Percentiles rank a stretch among this genome's conserved stretches.
phyloP scores from a whole-genome alignment of 495 filamentous ascomycete genomes.

The Xylaria sp. region DNA sequence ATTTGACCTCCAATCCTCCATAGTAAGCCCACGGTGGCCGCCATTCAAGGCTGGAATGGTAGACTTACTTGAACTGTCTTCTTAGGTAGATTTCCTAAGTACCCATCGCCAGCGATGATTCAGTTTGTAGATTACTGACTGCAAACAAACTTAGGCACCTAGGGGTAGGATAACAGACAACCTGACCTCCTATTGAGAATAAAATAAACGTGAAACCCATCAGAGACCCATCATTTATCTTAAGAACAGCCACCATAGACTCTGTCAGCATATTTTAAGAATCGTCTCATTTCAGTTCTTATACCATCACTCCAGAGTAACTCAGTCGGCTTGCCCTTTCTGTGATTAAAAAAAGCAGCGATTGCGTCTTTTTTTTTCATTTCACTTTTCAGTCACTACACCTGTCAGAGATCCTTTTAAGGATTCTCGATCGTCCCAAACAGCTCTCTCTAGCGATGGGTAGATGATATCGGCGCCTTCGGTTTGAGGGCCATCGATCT shows the following conservation, averaged over 20 bases:
- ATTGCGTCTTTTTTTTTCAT: neutral
- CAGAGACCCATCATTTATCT: neutral
- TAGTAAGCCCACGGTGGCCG: neutral
- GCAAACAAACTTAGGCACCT: neutral
- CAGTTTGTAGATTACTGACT: neutral
- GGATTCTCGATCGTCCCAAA: conserved; percentile 40
- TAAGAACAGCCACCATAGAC: neutral
- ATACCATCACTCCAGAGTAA: neutral
- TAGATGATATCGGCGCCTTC: conserved; percentile 38
- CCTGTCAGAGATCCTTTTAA: conserved; percentile 39
- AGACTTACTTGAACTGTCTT: neutral
- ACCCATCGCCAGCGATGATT: neutral
- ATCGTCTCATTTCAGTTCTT: neutral
- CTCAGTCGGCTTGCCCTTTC: conserved; percentile 12
- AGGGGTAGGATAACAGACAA: neutral
- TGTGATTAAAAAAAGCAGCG: neutral
- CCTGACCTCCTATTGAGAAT: neutral
- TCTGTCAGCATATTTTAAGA: neutral
- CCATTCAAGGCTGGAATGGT: neutral
- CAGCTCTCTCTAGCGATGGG: conserved; percentile 37
- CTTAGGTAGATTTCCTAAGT: neutral
- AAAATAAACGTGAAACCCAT: neutral
- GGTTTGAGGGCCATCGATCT: conserved; percentile 35
- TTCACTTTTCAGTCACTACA: conserved; percentile 37
- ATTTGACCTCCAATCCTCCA: neutral